Percentiles rank a stretch among this genome's conserved stretches.
These are phyloP conservation scores for Candolleomyces efflorescens DNA, from an alignment of 768 basidiomycete genomes.

Conservation along the genomic window DNA sequence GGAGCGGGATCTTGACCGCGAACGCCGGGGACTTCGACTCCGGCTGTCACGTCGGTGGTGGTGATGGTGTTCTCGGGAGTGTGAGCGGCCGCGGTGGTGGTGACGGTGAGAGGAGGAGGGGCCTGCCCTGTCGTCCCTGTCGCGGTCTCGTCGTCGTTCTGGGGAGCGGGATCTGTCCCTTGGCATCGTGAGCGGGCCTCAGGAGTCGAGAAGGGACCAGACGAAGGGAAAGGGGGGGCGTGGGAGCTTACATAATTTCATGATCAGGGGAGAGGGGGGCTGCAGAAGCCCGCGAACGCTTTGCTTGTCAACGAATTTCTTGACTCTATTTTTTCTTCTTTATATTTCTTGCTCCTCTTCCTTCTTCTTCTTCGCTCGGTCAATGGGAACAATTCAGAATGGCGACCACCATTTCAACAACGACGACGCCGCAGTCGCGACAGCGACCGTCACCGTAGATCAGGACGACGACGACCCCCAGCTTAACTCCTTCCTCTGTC, in stretches of 20 bases:
- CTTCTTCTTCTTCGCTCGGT: not conserved
- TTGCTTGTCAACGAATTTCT: conserved; percentile 8
- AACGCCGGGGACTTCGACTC: conserved; percentile 10
- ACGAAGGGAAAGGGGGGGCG: not conserved
- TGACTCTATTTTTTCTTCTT: not conserved
- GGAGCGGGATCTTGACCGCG: conserved; percentile 18
- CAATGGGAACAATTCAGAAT: conserved; percentile 4
- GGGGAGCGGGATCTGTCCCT: not conserved
- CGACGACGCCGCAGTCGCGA: conserved; percentile 17
- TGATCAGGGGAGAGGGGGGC: not conserved
- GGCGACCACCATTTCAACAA: not conserved
- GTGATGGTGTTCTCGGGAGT: not conserved
- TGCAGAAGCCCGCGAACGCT: not conserved
- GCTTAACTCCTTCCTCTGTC: conserved; percentile 78
- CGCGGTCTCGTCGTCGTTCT: not conserved
- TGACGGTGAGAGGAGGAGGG: not conserved
- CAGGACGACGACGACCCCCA: conserved; percentile 47
- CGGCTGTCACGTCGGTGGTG: conserved; percentile 10
- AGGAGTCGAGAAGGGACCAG: conserved; percentile 7
- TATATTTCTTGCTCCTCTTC: conserved; percentile 2
- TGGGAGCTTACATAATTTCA: not conserved
- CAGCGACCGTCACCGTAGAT: conserved; percentile 20
- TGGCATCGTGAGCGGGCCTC: not conserved
- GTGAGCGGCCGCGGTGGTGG: not conserved
- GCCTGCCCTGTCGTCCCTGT: not conserved